A percentile compares a stretch with the other conserved stretches of the same genome.
Conservation (phyloP, 192 early-diverging fungal species). For the Bifiguratus adelaidae region DNA sequence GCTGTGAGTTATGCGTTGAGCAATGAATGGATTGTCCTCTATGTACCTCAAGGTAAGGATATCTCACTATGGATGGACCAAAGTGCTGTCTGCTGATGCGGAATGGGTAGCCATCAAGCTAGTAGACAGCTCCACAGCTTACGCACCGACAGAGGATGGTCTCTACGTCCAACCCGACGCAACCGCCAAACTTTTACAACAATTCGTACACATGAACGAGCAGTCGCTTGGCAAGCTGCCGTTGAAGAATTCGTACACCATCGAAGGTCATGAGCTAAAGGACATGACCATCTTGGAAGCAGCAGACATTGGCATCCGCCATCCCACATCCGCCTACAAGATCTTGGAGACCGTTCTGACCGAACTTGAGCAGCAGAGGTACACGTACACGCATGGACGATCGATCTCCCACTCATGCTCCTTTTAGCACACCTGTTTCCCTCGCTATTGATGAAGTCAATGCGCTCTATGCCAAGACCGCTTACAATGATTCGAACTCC, state of each 20-base stretch:
- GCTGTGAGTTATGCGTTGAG: conserved; percentile 27
- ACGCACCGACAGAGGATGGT: conserved; percentile 17
- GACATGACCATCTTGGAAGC: conserved; percentile 18
- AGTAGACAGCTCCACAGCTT: conserved; percentile 30
- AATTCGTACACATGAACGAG: conserved; percentile 26
- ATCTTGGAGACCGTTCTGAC: conserved; percentile 33
- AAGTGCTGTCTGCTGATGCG: no score
- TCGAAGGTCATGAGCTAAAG: conserved; percentile 23
- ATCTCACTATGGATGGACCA: no score
- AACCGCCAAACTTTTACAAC: conserved; percentile 17
- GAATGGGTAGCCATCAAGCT: conserved; percentile 28
- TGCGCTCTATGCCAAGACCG: conserved; percentile 30
- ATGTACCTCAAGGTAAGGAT: conserved; percentile 33
- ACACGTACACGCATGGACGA: neutral
- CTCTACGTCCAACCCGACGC: conserved; percentile 35
- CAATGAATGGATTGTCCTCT: conserved; percentile 39
- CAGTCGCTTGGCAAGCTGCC: conserved; percentile 13
- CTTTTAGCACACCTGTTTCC: conserved; percentile 25
- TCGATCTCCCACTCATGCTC: neutral
- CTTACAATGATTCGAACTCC: conserved; percentile 25
- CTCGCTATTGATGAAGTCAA: conserved; percentile 42
- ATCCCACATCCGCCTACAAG: conserved; percentile 24
- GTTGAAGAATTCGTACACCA: conserved; percentile 2
- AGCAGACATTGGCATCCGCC: conserved; percentile 28
- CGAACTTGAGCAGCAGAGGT: conserved; percentile 10